Percentiles rank a stretch among this genome's conserved stretches.
Evolutionary conservation across 2,329 filamentous ascomycete species (phyloP).

Genomic region (Didymella exigua): DNA sequence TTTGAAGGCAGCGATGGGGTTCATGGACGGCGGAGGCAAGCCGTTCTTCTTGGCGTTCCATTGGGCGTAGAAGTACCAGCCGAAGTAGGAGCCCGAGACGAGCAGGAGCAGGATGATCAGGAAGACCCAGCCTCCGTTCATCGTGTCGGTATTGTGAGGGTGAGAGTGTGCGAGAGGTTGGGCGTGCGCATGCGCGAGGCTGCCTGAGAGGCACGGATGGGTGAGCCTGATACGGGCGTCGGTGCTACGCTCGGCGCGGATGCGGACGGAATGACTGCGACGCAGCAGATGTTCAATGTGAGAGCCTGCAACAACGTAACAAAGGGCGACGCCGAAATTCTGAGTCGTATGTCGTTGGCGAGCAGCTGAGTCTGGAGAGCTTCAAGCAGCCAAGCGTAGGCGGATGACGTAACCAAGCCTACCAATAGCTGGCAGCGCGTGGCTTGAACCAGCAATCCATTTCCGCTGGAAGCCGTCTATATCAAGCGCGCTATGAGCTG

Average conservation of each 20-base stretch:
- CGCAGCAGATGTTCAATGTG: not conserved
- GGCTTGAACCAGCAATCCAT: not conserved
- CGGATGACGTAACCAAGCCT: conserved; percentile 33
- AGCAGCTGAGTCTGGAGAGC: conserved; percentile 29
- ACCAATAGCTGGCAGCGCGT: conserved; percentile 11
- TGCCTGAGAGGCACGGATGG: conserved; percentile 15
- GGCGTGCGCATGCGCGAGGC: conserved; percentile 21
- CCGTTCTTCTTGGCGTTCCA: conserved; percentile 75
- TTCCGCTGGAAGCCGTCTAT: not conserved
- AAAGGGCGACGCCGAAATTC: conserved; percentile 14
- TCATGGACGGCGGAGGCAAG: conserved; percentile 72
- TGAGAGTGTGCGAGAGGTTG: conserved; percentile 13
- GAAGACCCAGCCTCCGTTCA: conserved; percentile 59
- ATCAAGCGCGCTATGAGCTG: not conserved
- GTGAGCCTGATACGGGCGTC: conserved; percentile 5
- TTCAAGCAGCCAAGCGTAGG: conserved; percentile 24
- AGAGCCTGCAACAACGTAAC: not conserved
- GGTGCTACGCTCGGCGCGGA: conserved; percentile 16
- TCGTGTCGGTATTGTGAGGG: conserved; percentile 31
- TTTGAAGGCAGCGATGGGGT: conserved; percentile 75
- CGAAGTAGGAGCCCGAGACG: conserved; percentile 62
- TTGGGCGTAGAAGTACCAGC: conserved; percentile 74
- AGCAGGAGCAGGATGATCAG: conserved; percentile 76
- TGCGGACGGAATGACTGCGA: conserved; percentile 9
- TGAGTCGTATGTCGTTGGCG: conserved; percentile 18